Base-by-base conservation (phyloP, 208 protist genomes). In the Trypanosoma cruzi region DNA sequence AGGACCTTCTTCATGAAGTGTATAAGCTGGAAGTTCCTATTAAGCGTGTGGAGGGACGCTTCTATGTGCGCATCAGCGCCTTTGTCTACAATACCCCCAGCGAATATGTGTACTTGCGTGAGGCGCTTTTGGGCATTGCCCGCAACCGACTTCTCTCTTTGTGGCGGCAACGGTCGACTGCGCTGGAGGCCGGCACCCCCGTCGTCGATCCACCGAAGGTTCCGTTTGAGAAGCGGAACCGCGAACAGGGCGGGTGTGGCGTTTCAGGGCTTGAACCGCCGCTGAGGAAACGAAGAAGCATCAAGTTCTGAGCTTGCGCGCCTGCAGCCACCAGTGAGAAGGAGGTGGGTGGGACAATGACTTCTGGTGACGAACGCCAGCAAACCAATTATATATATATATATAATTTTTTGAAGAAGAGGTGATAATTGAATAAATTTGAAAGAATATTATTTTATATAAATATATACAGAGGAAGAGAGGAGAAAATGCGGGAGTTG, bases 21-120 rank as follows among this genome's bases (percentile, higher is more conserved):
- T 91, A 84, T 76, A 73, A 58, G 18, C 80, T 97, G 22, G 91
- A 97, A 76, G 93, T 96, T 31, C 93, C 93, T 24, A 82, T 96
- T 8, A 97, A 97, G 74, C 78, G 69, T 2, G 76, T 97, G 18
- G 84, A 97, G 44, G 79, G 76, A 7, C 73, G 83, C 22, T 83
- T 89, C 34, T 97, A 96, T 48, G 42, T 93, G 5, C 88, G 93
- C 24, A 85, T 97, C 67, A 96, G 89, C 54, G 86, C 71, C 7
- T 96, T 95, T 75, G 84, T 97, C 2, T 96, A 97, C 82, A 97
- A 97, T 68, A 85, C 83, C 0, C 81, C 86, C 0, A 80, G 69
- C 31, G 90, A 97, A 62, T 97, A 97, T 70, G 74, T 80, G 7
- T 95, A 90, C 62, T 75, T 97, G 31, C 76, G 84, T 42, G 87